Evolutionary conservation across 768 basidiomycete genomes (phyloP), one percentile per base, ranked within the genome.

Genomic region (Xerocomellus amylosporus): DNA sequence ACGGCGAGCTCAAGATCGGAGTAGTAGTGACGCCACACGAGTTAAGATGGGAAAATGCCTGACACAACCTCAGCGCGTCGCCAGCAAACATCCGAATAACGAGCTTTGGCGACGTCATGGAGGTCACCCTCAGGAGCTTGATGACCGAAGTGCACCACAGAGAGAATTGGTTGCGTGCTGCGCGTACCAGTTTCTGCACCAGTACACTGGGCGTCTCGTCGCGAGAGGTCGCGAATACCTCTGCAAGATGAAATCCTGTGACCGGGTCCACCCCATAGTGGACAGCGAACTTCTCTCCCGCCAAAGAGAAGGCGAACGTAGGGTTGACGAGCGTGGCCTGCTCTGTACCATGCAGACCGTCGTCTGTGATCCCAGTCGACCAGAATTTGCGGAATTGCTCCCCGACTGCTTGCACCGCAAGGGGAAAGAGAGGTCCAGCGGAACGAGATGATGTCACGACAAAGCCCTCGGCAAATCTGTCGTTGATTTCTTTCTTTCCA

Each of bases 231-330:
- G 60, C 61, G 20, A 71, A 51, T 13, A 49, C 39, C 36, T 71
- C 67, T n/a, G 67, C 71, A 14, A 69, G 62, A 56, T 71, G 69
- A 42, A 73, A 71, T 28, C 70, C 70, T 3, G 56, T 51, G 4
- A 71, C 49, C 12, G 70, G 65, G 47, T 71, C 71, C 8, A 51
- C 56, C 17, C 63, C 71, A 44, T 68, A 73, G 37, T 70, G 71
- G 3, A 70, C 60, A 19, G 63, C 44, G 8, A 67, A 69, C 44
- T 53, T 43, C 0, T 70, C 61, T 17, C 62, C 53, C 2, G 59
- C 47, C 14, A 41, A 13, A 20, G 70, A 71, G 28, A 66, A 71
- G 2, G 55, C 60, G 12, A 71, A 71, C 10, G 70, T 73, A 1
- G 69, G 70, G 19, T 73, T 71, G 41, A 67, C 54, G 41, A 48